These are phyloP conservation scores for Hanseniaspora nectarophila DNA, from an alignment of 805 yeast species.

Conservation along the genomic window DNA sequence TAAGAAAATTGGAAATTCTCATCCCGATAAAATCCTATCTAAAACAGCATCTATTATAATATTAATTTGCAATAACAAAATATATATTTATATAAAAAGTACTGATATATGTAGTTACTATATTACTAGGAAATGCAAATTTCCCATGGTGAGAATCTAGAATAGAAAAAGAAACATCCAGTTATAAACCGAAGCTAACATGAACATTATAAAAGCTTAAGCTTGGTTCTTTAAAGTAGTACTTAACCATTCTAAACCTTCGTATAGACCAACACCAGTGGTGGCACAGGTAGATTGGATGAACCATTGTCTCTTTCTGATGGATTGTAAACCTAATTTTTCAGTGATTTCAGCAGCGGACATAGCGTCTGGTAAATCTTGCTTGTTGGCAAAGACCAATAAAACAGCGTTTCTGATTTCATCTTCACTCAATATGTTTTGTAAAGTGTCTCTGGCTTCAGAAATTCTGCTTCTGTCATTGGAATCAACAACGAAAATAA, in stretches of 20 bases:
- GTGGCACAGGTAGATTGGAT: slow-evolving; percentile 98
- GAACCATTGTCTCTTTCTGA: slow-evolving; percentile 98
- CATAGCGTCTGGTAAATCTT: slow-evolving; percentile 98
- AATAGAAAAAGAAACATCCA: too few species aligned
- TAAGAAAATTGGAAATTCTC: too few species aligned
- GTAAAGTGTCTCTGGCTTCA: slow-evolving; percentile 96
- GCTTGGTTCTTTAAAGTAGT: slow-evolving; percentile 69
- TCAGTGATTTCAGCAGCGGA: slow-evolving; percentile 97
- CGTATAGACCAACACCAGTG: slow-evolving; percentile 96
- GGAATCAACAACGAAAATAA: slow-evolving; percentile 93
- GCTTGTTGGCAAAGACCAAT: slow-evolving; percentile 94
- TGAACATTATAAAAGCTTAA: neutral
- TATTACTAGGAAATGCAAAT: neutral
- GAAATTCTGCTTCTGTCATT: slow-evolving; percentile 95
- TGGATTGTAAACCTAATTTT: slow-evolving; percentile 89
- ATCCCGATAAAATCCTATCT: neutral
- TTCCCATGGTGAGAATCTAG: too few species aligned
- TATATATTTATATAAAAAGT: too few species aligned
- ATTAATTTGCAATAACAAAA: neutral
- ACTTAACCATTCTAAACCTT: slow-evolving; percentile 94
- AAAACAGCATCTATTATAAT: too few species aligned
- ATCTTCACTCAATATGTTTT: slow-evolving; percentile 96
- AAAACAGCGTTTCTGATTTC: slow-evolving; percentile 93
- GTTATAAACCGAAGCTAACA: neutral
- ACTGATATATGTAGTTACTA: neutral